Conservation (phyloP, 768 basidiomycete genomes). For the Paxillus ammoniavirescens region DNA sequence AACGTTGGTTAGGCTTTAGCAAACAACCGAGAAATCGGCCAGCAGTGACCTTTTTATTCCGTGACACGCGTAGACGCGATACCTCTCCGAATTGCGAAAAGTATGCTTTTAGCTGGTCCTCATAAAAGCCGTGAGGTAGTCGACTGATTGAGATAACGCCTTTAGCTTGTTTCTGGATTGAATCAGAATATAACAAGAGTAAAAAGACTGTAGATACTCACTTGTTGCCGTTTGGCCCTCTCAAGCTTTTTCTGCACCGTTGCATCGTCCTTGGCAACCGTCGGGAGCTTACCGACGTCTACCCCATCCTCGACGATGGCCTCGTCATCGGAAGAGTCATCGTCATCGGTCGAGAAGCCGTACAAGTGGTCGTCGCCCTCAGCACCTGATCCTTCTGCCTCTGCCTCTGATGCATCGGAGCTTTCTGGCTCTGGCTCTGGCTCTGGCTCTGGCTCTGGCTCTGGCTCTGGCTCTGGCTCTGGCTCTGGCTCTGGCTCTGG, state of each 20-base stretch:
- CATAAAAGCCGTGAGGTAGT: slow-evolving; percentile 96
- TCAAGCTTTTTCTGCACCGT: slow-evolving; percentile 66
- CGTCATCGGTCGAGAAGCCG: slow-evolving; percentile 77
- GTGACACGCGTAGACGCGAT: slow-evolving; percentile 82
- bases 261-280: slow-evolving; percentile 84
- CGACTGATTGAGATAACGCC: slow-evolving; percentile 90
- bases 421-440: not conserved
- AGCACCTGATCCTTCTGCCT: slow-evolving; percentile 6
- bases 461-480: not conserved
- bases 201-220: slow-evolving; percentile 34
- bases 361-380: slow-evolving; percentile 49
- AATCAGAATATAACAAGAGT: not conserved
- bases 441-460: not conserved
- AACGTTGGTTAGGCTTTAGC: not conserved
- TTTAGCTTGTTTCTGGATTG: slow-evolving; percentile 52
- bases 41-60: slow-evolving; percentile 82
- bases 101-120: slow-evolving; percentile 89
- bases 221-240: slow-evolving; percentile 63
- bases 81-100: slow-evolving; percentile 95
- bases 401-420: slow-evolving; percentile 1
- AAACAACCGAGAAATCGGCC: not conserved
- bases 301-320: slow-evolving; percentile 55
- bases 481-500: not conserved
- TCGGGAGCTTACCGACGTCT: slow-evolving; percentile 75
- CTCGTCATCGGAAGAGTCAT: slow-evolving; percentile 79